Evolutionary conservation across 164 flowering plant species (phyloP).

Genomic region (Aristolochia californica): DNA sequence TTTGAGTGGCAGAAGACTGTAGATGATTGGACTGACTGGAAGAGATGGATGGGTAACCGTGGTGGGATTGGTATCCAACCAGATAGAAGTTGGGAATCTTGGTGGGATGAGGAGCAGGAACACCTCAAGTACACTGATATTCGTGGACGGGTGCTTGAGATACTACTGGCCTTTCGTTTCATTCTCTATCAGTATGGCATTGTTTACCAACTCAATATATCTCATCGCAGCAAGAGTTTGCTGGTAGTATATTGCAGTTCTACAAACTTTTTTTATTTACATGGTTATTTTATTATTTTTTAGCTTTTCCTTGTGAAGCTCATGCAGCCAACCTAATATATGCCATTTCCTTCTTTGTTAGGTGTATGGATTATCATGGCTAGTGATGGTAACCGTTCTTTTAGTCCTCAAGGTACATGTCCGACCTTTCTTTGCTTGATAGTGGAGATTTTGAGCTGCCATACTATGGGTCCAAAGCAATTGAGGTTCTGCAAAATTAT

Average conservation of each 20-base stretch:
- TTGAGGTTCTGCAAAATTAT: neutral
- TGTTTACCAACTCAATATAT: constrained; percentile 81
- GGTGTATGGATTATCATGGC: constrained; percentile 96
- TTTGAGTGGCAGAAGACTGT: constrained; percentile 99
- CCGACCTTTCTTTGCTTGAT: neutral
- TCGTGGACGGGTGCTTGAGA: constrained; percentile 72
- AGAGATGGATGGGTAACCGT: constrained; percentile 97
- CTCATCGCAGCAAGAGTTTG: constrained; percentile 52
- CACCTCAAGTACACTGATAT: constrained; percentile 62
- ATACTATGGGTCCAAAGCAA: neutral
- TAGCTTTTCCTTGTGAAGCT: neutral
- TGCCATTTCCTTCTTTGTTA: constrained; percentile 13
- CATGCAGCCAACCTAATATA: no score
- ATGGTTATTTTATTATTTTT: neutral
- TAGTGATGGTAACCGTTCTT: constrained; percentile 55
- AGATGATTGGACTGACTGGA: constrained; percentile 99
- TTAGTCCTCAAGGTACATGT: constrained; percentile 67
- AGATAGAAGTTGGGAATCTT: constrained; percentile 93
- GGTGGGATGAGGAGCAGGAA: constrained; percentile 90
- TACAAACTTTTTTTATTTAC: neutral
- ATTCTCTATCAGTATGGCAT: constrained; percentile 91
- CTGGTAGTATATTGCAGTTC: constrained; percentile 42
- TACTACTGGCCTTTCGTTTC: constrained; percentile 74
- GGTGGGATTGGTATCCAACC: constrained; percentile 86
- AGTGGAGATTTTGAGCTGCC: no score